Conservation (phyloP, 306 rosid genomes). For the Trifolium pratense region DNA sequence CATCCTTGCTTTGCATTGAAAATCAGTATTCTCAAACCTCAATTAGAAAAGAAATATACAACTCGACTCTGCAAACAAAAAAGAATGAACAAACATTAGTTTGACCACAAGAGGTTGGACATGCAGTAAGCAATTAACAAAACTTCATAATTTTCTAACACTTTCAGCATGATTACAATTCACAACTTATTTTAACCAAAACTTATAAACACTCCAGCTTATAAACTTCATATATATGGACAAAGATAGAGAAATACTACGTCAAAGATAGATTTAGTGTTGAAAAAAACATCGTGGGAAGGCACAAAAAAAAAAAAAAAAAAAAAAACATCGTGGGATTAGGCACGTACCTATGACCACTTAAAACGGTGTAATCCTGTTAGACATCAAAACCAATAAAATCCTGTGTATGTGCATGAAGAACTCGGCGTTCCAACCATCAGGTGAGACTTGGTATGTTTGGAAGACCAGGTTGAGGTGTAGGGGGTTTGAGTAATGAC, state of each 20-base stretch:
- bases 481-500: constrained; percentile 74
- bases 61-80: constrained; percentile 65
- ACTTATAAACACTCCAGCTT: no score
- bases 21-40: constrained; percentile 58
- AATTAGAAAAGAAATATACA: constrained; percentile 61
- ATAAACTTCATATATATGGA: no score
- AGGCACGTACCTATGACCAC: constrained; percentile 57
- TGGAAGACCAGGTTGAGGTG: constrained; percentile 71
- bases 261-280: constrained; percentile 26
- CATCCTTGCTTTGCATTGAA: constrained; percentile 57
- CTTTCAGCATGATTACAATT: constrained; percentile 19
- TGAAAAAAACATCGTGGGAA: constrained; percentile 26
- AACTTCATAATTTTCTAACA: neutral
- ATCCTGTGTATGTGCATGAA: constrained; percentile 69
- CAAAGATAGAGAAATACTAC: constrained; percentile 16
- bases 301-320: no score
- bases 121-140: constrained; percentile 18
- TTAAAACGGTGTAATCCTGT: constrained; percentile 53
- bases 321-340: constrained; percentile 33
- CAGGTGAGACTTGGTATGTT: constrained; percentile 60
- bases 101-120: constrained; percentile 24
- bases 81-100: constrained; percentile 44
- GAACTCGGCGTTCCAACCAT: constrained; percentile 47
- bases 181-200: neutral
- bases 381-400: constrained; percentile 59